These are phyloP conservation scores for Apiospora malaysiana DNA, from an alignment of 2,329 filamentous ascomycete genomes.

Conservation along the genomic window DNA sequence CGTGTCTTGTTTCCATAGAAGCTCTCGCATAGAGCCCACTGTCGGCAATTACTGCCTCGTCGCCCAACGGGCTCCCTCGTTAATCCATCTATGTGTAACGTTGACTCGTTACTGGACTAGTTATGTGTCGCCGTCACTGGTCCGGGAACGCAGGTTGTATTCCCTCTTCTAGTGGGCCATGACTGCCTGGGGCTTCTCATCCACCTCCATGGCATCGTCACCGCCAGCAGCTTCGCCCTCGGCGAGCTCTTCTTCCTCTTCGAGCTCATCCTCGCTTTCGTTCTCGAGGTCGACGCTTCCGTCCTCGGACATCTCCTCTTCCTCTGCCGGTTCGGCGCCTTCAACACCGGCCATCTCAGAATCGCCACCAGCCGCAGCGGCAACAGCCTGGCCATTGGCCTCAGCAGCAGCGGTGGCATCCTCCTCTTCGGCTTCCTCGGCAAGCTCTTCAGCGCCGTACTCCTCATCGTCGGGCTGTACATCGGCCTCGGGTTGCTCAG, in stretches of 20 bases:
- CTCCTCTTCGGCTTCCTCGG: slow-evolving; percentile 65
- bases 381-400: slow-evolving; percentile 48
- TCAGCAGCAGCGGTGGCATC: slow-evolving; percentile 59
- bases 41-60: not conserved
- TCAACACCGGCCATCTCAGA: slow-evolving; percentile 72
- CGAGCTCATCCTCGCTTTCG: slow-evolving; percentile 70
- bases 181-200: slow-evolving; percentile 38
- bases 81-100: not conserved
- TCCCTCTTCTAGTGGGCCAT: slow-evolving; percentile 32
- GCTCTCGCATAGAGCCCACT: not conserved
- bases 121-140: not conserved
- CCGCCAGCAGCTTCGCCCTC: slow-evolving; percentile 34
- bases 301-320: slow-evolving; percentile 69
- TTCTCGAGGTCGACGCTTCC: slow-evolving; percentile 76
- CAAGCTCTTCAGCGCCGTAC: slow-evolving; percentile 90
- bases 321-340: slow-evolving; percentile 56
- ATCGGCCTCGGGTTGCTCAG: slow-evolving; percentile 96
- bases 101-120: not conserved
- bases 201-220: slow-evolving; percentile 51
- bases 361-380: slow-evolving; percentile 61
- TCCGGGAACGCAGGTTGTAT: not conserved
- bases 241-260: slow-evolving; percentile 48
- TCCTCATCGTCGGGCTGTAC: slow-evolving; percentile 81
- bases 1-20: not conserved
- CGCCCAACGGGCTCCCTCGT: not conserved